These are phyloP conservation scores for Selaginella tamariscina DNA, from an alignment of 75 land plant species.

Conservation along the genomic window DNA sequence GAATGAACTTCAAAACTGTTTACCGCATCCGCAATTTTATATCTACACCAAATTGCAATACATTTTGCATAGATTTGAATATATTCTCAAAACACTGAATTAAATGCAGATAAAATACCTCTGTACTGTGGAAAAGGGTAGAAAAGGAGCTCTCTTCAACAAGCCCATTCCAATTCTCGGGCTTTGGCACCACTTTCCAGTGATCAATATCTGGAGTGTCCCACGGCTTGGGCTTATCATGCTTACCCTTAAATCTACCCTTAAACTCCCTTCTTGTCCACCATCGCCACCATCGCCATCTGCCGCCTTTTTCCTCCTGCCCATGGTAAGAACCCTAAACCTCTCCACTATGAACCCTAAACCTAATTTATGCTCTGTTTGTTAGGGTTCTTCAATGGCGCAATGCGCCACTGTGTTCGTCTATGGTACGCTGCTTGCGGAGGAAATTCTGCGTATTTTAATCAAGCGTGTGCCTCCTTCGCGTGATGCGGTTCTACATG, in stretches of 20 bases:
- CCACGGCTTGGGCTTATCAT: constrained; percentile 96
- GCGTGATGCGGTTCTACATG: background rate
- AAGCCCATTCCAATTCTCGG: constrained; percentile 80
- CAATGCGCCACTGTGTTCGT: background rate
- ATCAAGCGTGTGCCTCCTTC: background rate
- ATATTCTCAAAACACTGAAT: too few species aligned
- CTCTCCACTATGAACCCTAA: background rate
- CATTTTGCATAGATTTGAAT: too few species aligned
- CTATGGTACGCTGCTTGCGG: background rate
- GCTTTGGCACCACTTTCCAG: constrained; percentile 81
- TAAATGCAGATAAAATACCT: constrained; percentile 34
- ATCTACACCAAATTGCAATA: too few species aligned
- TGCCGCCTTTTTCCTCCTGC: background rate
- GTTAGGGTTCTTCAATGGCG: background rate
- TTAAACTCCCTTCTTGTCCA: constrained; percentile 20
- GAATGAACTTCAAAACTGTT: too few species aligned
- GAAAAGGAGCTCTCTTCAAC: constrained; percentile 85
- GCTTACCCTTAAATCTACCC: constrained; percentile 63
- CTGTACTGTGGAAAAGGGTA: constrained; percentile 79
- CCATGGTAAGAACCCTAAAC: too few species aligned
- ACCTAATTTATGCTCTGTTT: background rate
- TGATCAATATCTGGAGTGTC: constrained; percentile 72
- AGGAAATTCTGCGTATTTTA: background rate
- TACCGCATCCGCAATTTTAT: too few species aligned
- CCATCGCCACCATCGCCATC: background rate